Conservation (phyloP, 2,329 filamentous ascomycete species). For the Uncinocarpus reesii region DNA sequence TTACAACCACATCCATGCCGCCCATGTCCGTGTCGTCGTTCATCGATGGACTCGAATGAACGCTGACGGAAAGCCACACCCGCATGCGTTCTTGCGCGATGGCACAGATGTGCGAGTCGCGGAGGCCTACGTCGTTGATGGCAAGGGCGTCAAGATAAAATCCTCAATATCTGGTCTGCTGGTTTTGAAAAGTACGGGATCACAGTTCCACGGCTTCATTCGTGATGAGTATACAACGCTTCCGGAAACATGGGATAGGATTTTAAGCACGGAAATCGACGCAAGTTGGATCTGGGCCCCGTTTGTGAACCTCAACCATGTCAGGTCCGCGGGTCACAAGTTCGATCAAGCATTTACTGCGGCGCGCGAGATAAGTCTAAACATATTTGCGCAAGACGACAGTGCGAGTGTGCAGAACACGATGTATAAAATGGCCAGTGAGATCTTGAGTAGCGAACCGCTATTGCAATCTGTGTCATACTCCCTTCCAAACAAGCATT, state of each 20-base stretch:
- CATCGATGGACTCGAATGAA: constrained; percentile 88
- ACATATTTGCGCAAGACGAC: constrained; percentile 79
- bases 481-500: constrained; percentile 92
- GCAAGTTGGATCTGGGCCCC: constrained; percentile 74
- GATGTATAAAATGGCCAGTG: constrained; percentile 97
- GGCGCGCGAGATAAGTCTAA: constrained; percentile 77
- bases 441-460: constrained; percentile 67
- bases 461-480: constrained; percentile 66
- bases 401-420: constrained; percentile 91
- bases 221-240: constrained; percentile 89
- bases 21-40: constrained; percentile 69
- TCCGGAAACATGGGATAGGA: constrained; percentile 84
- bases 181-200: constrained; percentile 93
- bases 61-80: constrained; percentile 79
- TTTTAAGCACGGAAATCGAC: constrained; percentile 87
- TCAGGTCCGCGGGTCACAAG: constrained; percentile 51
- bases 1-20: constrained; percentile 78
- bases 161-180: constrained; percentile 72
- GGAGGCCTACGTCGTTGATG: constrained; percentile 57
- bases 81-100: constrained; percentile 88
- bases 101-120: constrained; percentile 79
- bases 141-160: constrained; percentile 60
- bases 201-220: constrained; percentile 89
- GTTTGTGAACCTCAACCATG: constrained; percentile 56
- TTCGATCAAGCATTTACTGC: constrained; percentile 72